Conservation (phyloP, 331 rosid genomes). For the Rhamnella rubrinervis region DNA sequence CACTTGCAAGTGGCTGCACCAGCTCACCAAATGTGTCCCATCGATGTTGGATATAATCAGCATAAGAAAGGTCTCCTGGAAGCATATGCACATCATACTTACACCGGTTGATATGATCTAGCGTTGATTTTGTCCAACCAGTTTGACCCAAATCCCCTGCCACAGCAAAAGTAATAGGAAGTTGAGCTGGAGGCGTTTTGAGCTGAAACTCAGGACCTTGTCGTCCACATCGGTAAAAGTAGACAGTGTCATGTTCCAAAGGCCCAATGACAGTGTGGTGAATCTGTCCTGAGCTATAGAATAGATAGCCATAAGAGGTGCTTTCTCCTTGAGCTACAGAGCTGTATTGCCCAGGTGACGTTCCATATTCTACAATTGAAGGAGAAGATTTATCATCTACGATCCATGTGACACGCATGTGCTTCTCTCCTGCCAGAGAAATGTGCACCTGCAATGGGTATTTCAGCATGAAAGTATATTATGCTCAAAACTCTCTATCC, state of each 20-base stretch:
- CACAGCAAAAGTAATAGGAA: constrained; percentile 83
- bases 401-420: constrained; percentile 79
- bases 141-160: constrained; percentile 84
- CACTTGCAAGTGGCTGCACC: constrained; percentile 92
- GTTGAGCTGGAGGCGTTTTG: constrained; percentile 82
- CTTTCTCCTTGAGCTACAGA: constrained; percentile 67
- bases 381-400: constrained; percentile 62
- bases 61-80: constrained; percentile 90
- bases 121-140: constrained; percentile 87
- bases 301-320: constrained; percentile 61
- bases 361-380: constrained; percentile 85
- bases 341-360: constrained; percentile 51
- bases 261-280: constrained; percentile 94
- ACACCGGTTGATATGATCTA: constrained; percentile 73
- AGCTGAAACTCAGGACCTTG: constrained; percentile 73
- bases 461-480: constrained; percentile 11
- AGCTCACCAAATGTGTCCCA: constrained; percentile 91
- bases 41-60: constrained; percentile 62
- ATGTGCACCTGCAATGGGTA: constrained; percentile 70
- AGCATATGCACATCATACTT: constrained; percentile 72
- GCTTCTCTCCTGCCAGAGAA: constrained; percentile 76
- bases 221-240: constrained; percentile 82
- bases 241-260: constrained; percentile 57
- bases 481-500: constrained; percentile 2
- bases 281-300: constrained; percentile 82